Evolutionary conservation across 495 filamentous ascomycete species (phyloP), one percentile per base, ranked within the genome.

Genomic region (Neurospora sp.): DNA sequence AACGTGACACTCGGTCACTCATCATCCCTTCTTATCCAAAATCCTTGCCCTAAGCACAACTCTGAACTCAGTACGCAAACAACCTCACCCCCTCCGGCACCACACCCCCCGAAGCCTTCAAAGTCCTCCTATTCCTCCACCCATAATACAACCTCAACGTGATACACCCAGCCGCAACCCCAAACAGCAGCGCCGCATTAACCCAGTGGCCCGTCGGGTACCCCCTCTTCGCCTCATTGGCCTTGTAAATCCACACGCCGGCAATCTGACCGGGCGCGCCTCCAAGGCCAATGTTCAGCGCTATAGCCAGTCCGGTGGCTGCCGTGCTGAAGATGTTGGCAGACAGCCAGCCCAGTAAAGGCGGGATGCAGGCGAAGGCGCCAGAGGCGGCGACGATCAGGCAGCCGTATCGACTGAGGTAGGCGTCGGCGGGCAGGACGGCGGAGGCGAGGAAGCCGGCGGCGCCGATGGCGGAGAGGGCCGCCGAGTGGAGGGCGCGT

Each of bases 191-290:
- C 8, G 76, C 83, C 1, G 82, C 80, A 72, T 85, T 84, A 20
- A 80, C 80, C 83, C 82, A 85, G 73, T 84, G 89, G 1, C 90
- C 90, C 0, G 90, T 92, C 3, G 89, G 89, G 79, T 91, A 92
- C 1, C 90, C 90, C 14, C 70, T 79, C 54, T 83, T 81, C 20
- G 83, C 86, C 76, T 92, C 89, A 69, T 88, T 78, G 8, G 85
- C 82, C 75, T 90, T 90, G 77, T 91, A 92, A 69, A 91, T 91
- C 86, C 89, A 92, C 8, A 91, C 89, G 0, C 89, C 89, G 0
- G 87, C 87, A 46, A 91, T 90, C 75, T 91, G 89, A 5, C 89
- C 90, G 0, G 88, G 89, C 0, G 87, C 88, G 1, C 79, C 79
- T 0, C 89, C 90, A 23, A 90, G 83, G 0, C 86, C 87, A 20